Base-by-base conservation (phyloP, 2,329 filamentous ascomycete species). In the Aspergillus sp. region DNA sequence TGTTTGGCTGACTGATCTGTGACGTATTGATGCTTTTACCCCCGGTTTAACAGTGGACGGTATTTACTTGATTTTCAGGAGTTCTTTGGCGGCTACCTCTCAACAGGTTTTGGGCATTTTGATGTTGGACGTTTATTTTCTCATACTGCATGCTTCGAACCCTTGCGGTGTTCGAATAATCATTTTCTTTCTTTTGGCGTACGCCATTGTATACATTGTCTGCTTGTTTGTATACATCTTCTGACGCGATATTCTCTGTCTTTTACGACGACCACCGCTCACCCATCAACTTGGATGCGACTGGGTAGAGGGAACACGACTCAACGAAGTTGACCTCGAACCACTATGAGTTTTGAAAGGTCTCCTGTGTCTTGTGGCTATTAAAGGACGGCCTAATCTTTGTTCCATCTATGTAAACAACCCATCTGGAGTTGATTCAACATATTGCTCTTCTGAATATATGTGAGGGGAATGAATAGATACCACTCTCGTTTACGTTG, bases 81-180 rank as follows among this genome's bases (percentile, higher is more conserved):
- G 69, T 72, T 72, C n/a, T 58, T 59, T 66, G 68, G 50, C 60
- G 62, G 59, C 50, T 58, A 70, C 70, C 70, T 72, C 67, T 73
- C 70, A 73, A 73, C 70, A 73, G 69, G 70, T 70, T 62, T 58
- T 61, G 57, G 56, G 58, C 58, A 52, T 58, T 59, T 59, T 60
- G 52, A 45, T 51, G 54, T 57, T 21, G 52, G 38, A 29, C 11
- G 17, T 20, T 29, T 19, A 1, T 19, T 42, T 21, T 21, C 40
- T 23, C 16, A 42, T 20, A 21, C 11, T 20, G 16, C 14, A 42
- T 42, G 17, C 34, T 38, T 38, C 14, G 34, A 38, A 38, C 14
- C 14, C 1, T 38, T 40, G 42, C 16, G 16, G 20, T 31, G 19
- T 34, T 41, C 51, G 25, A 20, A 25, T 44, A 16, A 20, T 58